phyloP scores from a whole-genome alignment of 2,329 filamentous ascomycete species.

The Uncinocarpus reesii region DNA sequence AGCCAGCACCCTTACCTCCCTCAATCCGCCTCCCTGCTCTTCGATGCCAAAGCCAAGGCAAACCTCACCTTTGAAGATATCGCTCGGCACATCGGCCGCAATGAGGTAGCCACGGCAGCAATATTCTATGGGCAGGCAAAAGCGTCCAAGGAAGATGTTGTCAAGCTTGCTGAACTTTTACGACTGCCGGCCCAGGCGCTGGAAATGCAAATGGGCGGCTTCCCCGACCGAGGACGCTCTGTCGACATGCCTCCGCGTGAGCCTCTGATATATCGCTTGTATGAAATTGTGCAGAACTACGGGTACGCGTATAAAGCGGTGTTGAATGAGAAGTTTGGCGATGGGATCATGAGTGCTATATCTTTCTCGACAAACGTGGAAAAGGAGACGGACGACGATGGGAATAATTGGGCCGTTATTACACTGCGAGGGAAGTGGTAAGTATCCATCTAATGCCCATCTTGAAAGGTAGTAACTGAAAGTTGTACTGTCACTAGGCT shows the following conservation, averaged over 20 bases:
- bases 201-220: constrained; percentile 54
- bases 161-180: constrained; percentile 56
- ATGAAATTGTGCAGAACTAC: constrained; percentile 94
- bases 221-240: constrained; percentile 68
- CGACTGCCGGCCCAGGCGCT: constrained; percentile 49
- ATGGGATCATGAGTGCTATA: constrained; percentile 96
- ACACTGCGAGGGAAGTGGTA: constrained; percentile 76
- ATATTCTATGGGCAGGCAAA: constrained; percentile 83
- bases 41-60: constrained; percentile 67
- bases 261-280: constrained; percentile 79
- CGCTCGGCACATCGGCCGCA: constrained; percentile 59
- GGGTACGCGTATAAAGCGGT: constrained; percentile 93
- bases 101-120: constrained; percentile 75
- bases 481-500: constrained; percentile 27
- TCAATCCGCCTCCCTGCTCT: constrained; percentile 59
- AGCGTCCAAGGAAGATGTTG: constrained; percentile 59
- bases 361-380: constrained; percentile 83
- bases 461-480: not conserved
- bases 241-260: constrained; percentile 77
- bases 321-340: constrained; percentile 87
- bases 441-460: constrained; percentile 28
- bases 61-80: constrained; percentile 71
- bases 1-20: constrained; percentile 57
- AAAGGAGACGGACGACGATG: constrained; percentile 80
- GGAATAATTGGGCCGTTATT: constrained; percentile 73